These are phyloP conservation scores for Pelargonium australe DNA, from an alignment of 441 rosid species.

Conservation along the genomic window DNA sequence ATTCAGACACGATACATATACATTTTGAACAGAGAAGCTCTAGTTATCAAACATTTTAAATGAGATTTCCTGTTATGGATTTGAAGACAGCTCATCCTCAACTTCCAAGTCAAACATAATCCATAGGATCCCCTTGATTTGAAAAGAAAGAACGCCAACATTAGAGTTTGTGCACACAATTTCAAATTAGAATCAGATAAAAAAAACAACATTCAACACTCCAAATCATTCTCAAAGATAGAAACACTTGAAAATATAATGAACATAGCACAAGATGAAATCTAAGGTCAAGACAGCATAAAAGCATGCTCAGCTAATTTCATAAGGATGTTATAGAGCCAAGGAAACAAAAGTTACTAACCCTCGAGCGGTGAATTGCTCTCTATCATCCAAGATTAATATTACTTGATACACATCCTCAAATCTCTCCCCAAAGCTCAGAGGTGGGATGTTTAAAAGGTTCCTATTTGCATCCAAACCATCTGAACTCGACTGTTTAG, in stretches of 20 bases:
- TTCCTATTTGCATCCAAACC: slow-evolving; percentile 30
- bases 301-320: background rate
- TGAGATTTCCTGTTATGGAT: background rate
- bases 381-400: slow-evolving; percentile 77
- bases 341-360: slow-evolving; percentile 29
- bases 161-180: slow-evolving; percentile 3
- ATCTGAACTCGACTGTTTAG: slow-evolving; percentile 27
- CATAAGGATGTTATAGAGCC: background rate
- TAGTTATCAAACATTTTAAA: background rate
- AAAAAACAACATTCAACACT: background rate
- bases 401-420: slow-evolving; percentile 68
- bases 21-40: no score
- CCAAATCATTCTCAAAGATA: background rate
- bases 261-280: background rate
- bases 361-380: slow-evolving; percentile 79
- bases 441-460: slow-evolving; percentile 53
- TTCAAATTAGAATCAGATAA: background rate
- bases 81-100: background rate
- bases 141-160: background rate
- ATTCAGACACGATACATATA: no score
- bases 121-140: background rate
- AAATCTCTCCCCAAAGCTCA: slow-evolving; percentile 65
- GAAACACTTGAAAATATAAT: no score
- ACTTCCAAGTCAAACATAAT: background rate
- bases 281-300: background rate